Evolutionary conservation across 768 basidiomycete species (phyloP), one percentile per base, ranked within the genome.

Genomic region (Candolleomyces eurysporus): DNA sequence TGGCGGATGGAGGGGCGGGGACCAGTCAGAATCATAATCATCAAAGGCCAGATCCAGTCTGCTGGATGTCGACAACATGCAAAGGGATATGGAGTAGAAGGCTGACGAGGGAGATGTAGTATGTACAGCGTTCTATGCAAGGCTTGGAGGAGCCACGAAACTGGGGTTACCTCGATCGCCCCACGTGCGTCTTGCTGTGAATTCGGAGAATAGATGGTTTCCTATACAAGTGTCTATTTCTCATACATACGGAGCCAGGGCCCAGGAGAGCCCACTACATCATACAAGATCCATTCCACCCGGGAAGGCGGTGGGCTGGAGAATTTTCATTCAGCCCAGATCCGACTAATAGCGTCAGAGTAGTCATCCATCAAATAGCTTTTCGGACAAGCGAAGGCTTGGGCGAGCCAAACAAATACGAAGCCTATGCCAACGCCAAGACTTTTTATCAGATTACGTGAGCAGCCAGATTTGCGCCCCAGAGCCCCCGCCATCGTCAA

Each of bases 1-100:
- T 31, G 80, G 73, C 4, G 80, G 72, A 32, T 81, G 78, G 42
- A 78, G 75, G 46, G 84, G 78, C 30, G 81, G 67, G 62, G 81
- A 79, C 90, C 89, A 90, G 67, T 87, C 89, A 64, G 88, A 86
- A 63, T 84, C 87, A 69, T 89, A 86, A 63, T 84, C 87, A 69
- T 89, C 89, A 72, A 87, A 88, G 58, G 80, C 73, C 68, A 87
- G 73, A 69, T 88, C 32, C 52, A 39, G 32, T 17, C 26, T 86
- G 65, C 88, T 65, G 56, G 84, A 73, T 64, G 83, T 79, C 59
- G 87, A 82, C 60, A 88, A 79, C 87, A 89, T 89, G 72, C 67
- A 81, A 66, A 62, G 53, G 26, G 49, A 48, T n/a, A 32, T 46
- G n/a, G 57, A 40, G 50, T 26, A 36, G 57, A 52, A 39, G 43